A percentile compares a stretch with the other conserved stretches of the same genome.
phyloP scores from a whole-genome alignment of 768 basidiomycete species.

The Pleurotus giganteus region DNA sequence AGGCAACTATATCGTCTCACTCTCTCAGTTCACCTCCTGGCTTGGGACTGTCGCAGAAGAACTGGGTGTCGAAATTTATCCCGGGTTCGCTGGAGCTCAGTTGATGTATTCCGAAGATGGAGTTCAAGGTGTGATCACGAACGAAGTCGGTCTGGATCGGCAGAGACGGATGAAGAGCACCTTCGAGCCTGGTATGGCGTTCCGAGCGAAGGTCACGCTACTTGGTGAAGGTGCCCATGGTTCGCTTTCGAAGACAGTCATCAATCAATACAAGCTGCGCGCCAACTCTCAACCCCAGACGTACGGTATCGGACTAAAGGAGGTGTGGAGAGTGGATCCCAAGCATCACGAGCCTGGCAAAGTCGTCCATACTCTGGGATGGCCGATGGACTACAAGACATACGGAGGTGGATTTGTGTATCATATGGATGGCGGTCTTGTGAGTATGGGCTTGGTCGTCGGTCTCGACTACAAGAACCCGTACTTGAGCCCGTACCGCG shows the following conservation, averaged over 20 bases:
- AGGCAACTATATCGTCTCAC: constrained; percentile 89
- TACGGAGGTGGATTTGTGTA: constrained; percentile 96
- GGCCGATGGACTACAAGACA: constrained; percentile 81
- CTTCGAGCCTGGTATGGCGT: constrained; percentile 97
- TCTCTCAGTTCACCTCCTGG: constrained; percentile 90
- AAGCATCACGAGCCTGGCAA: constrained; percentile 65
- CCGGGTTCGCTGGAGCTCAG: constrained; percentile 92
- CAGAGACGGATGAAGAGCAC: constrained; percentile 73
- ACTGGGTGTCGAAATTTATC: constrained; percentile 91
- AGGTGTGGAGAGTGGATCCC: constrained; percentile 88
- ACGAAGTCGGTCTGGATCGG: constrained; percentile 90
- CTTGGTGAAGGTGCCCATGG: constrained; percentile 97
- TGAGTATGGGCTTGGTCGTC: constrained; percentile 88
- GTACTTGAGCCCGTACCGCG: constrained; percentile 86
- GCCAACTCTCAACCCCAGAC: constrained; percentile 81
- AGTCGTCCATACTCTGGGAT: constrained; percentile 93
- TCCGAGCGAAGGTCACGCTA: constrained; percentile 87
- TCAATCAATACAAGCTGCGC: constrained; percentile 72
- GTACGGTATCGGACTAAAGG: constrained; percentile 94
- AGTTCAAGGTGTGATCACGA: constrained; percentile 83
- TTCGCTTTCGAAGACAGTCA: constrained; percentile 77
- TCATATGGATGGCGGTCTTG: constrained; percentile 91
- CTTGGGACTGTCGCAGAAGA: constrained; percentile 81
- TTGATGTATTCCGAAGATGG: constrained; percentile 69
- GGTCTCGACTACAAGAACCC: constrained; percentile 96